Conservation (phyloP, 139 green algal species). For the Chlamydomonas applanata region DNA sequence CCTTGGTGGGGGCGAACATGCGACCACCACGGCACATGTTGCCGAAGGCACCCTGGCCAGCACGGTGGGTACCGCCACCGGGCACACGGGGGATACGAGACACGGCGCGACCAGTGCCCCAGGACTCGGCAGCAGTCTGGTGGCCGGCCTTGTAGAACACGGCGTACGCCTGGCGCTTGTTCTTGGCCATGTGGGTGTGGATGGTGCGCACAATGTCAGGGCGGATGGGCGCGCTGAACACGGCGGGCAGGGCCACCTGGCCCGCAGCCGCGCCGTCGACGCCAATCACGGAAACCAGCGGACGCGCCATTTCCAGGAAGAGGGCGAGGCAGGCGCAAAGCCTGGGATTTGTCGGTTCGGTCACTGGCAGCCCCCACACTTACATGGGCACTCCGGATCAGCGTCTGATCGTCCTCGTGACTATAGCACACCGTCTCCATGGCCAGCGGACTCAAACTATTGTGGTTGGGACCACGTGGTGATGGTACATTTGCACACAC, state of each 20-base stretch:
- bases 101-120: conserved; percentile 97
- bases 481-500: too few relatives aligned
- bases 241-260: conserved; percentile 82
- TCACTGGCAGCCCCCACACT: too few relatives aligned
- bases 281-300: conserved; percentile 84
- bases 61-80: conserved; percentile 83
- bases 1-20: conserved; percentile 98
- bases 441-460: too few relatives aligned
- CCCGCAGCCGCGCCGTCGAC: conserved; percentile 62
- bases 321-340: too few relatives aligned
- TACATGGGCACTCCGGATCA: too few relatives aligned
- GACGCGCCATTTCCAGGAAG: conserved; percentile 45
- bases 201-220: conserved; percentile 89
- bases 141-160: conserved; percentile 90
- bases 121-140: conserved; percentile 98
- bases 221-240: conserved; percentile 90
- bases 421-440: too few relatives aligned
- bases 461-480: too few relatives aligned
- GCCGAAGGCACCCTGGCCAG: conserved; percentile 97
- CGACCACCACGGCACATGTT: conserved; percentile 99
- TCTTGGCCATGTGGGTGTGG: conserved; percentile 96
- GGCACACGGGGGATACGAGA: conserved; percentile 99
- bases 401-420: too few relatives aligned
- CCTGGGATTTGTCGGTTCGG: too few relatives aligned
- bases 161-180: conserved; percentile 96